Base-by-base conservation (phyloP, 2,329 filamentous ascomycete genomes). In the Botrytis sinoallii region DNA sequence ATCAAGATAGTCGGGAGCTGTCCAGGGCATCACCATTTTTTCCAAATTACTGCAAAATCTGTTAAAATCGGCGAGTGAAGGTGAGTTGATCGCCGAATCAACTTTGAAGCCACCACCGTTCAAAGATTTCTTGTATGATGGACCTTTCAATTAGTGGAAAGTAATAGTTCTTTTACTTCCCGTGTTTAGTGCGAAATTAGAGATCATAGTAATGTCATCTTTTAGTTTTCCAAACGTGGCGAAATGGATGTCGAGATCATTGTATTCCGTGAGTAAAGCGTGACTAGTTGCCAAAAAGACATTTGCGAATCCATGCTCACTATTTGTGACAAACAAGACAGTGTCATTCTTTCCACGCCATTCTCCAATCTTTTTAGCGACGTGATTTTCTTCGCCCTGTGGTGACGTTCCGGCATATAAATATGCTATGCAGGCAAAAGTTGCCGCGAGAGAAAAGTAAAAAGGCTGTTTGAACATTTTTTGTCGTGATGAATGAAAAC, bases 231-330 rank as follows among this genome's bases (percentile, higher is more conserved):
- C 73, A 74, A 84, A 85, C 0, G 85, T 84, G 2, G 81, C 84
- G 40, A 85, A 80, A 73, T 86, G 84, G 9, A 86, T 76, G 38
- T 83, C 79, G 35, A 84, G 77, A 14, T 82, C 74, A 4, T 79
- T 79, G 25, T 81, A 77, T 12, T 78, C 76, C 32, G 64, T 40
- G 1, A 84, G 74, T 0, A 86, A 79, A 32, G 83, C 83, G 40
- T 83, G 79, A 9, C 79, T 79, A 0, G 83, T 81, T 18, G 84
- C 84, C 9, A 86, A 75, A 52, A 84, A 79, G 38, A 85, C 82
- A 75, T 85, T 85, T n/a, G 83, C 82, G 67, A 85, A 82, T 12
- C 85, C 85, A 66, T 81, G 80, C 67, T 86, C 84, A 44, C 80
- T 78, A 74, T 85, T 85, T 3, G 84, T 83, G 52, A 86, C 75